phyloP scores from a whole-genome alignment of 2,329 filamentous ascomycete genomes.

The Cladosporium halotolerans region DNA sequence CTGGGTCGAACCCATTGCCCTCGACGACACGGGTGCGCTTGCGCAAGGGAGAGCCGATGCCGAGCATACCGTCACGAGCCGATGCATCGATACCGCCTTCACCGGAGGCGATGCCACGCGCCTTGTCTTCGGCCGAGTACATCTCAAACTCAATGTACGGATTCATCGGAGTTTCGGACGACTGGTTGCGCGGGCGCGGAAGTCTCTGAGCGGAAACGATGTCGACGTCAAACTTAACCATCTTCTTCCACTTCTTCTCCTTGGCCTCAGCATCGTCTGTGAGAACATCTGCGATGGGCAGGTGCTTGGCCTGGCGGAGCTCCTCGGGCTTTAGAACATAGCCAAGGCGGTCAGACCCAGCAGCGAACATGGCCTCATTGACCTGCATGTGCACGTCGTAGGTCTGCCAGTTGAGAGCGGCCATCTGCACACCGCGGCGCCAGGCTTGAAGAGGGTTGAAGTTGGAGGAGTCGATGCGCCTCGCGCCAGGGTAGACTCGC shows the following conservation, averaged over 20 bases:
- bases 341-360: conserved; percentile 75
- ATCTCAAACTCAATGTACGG: conserved; percentile 94
- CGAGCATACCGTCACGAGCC: conserved; percentile 57
- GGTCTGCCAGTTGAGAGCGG: conserved; percentile 95
- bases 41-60: conserved; percentile 66
- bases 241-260: conserved; percentile 67
- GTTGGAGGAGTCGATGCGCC: conserved; percentile 80
- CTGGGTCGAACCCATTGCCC: conserved; percentile 89
- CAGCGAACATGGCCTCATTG: conserved; percentile 96
- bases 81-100: conserved; percentile 62
- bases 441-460: conserved; percentile 92
- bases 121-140: conserved; percentile 88
- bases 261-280: conserved; percentile 46
- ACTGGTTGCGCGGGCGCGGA: conserved; percentile 69
- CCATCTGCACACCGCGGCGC: conserved; percentile 96
- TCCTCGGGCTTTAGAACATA: conserved; percentile 91
- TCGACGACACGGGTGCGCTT: conserved; percentile 73
- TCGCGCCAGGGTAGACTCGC: conserved; percentile 84
- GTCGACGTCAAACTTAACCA: conserved; percentile 78
- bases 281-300: conserved; percentile 49
- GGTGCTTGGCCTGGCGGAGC: conserved; percentile 60
- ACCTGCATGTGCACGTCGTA: conserved; percentile 94
- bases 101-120: conserved; percentile 62
- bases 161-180: conserved; percentile 68
- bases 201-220: conserved; percentile 93